Percentiles rank a stretch among this genome's conserved stretches.
phyloP scores from a whole-genome alignment of 805 yeast genomes.

The Candida koratica region DNA sequence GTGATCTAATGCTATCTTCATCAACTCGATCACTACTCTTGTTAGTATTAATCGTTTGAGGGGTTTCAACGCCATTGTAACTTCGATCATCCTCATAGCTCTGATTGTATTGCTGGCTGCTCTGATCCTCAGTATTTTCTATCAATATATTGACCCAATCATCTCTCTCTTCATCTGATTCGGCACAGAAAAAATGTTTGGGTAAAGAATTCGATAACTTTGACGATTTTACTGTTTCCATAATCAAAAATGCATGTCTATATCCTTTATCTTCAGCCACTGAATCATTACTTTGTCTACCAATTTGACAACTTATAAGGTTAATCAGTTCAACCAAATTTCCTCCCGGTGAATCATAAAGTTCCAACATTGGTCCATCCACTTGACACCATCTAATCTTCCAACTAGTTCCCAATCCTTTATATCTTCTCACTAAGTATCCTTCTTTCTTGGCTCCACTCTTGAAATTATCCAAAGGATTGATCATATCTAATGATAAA shows the following conservation, averaged over 20 bases:
- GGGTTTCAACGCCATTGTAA: constrained; percentile 8
- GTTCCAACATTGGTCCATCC: constrained; percentile 53
- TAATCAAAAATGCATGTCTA: constrained; percentile 57
- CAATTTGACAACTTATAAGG: constrained; percentile 51
- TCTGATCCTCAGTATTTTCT: constrained; percentile 16
- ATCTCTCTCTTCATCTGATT: constrained; percentile 72
- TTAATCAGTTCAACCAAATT: constrained; percentile 48
- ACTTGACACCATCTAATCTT: constrained; percentile 65
- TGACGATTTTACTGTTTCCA: constrained; percentile 41
- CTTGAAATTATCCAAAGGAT: constrained; percentile 51
- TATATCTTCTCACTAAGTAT: constrained; percentile 56
- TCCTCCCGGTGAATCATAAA: constrained; percentile 58
- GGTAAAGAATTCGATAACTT: constrained; percentile 34
- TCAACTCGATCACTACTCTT: constrained; percentile 14
- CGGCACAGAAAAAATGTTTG: constrained; percentile 72
- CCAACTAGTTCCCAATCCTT: constrained; percentile 64
- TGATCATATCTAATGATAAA: constrained; percentile 62
- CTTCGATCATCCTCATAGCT: constrained; percentile 3
- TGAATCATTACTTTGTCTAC: constrained; percentile 44
- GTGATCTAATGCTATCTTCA: constrained; percentile 11
- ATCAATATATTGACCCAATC: constrained; percentile 55
- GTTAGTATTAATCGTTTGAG: constrained; percentile 6
- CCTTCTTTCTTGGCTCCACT: constrained; percentile 62
- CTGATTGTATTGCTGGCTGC: not conserved
- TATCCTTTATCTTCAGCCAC: constrained; percentile 47